Evolutionary conservation across 2,329 filamentous ascomycete genomes (phyloP).

Genomic region (Stagonosporopsis vannaccii): DNA sequence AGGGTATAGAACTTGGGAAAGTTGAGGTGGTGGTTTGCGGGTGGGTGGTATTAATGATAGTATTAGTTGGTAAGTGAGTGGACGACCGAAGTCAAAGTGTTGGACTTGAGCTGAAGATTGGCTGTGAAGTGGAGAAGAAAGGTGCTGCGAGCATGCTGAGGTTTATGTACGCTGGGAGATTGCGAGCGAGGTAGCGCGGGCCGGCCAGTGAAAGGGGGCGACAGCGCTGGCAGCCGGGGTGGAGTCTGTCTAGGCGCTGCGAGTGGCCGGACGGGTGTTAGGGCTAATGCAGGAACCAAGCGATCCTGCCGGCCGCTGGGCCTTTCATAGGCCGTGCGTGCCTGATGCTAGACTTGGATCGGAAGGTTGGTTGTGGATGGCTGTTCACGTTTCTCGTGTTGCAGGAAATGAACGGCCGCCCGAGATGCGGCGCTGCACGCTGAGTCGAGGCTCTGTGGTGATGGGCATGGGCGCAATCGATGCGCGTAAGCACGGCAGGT

Average conservation of each 20-base stretch:
- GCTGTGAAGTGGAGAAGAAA: constrained; percentile 46
- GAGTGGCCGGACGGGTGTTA: constrained; percentile 41
- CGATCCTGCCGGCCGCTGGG: constrained; percentile 32
- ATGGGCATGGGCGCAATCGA: constrained; percentile 10
- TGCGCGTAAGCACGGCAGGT: constrained; percentile 31
- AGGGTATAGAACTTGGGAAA: constrained; percentile 38
- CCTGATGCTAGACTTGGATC: constrained; percentile 37
- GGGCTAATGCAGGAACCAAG: constrained; percentile 48
- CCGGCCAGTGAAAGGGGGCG: constrained; percentile 44
- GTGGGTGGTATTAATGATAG: constrained; percentile 48
- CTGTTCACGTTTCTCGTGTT: constrained; percentile 43
- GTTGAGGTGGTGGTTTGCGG: constrained; percentile 31
- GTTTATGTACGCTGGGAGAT: constrained; percentile 51
- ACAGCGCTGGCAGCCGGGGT: constrained; percentile 39
- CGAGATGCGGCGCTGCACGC: constrained; percentile 21
- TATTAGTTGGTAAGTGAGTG: constrained; percentile 52
- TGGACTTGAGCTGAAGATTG: constrained; percentile 49
- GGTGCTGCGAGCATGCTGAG: constrained; percentile 24
- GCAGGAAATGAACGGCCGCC: constrained; percentile 38
- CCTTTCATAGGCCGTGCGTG: constrained; percentile 36
- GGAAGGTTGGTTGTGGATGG: constrained; percentile 38
- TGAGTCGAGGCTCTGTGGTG: constrained; percentile 30
- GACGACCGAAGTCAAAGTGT: constrained; percentile 51
- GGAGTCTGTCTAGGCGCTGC: constrained; percentile 29
- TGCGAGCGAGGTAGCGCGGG: constrained; percentile 45